Evolutionary conservation across 768 basidiomycete genomes (phyloP), one percentile per base, ranked within the genome.

Genomic region (Boletus subcaerulescens): DNA sequence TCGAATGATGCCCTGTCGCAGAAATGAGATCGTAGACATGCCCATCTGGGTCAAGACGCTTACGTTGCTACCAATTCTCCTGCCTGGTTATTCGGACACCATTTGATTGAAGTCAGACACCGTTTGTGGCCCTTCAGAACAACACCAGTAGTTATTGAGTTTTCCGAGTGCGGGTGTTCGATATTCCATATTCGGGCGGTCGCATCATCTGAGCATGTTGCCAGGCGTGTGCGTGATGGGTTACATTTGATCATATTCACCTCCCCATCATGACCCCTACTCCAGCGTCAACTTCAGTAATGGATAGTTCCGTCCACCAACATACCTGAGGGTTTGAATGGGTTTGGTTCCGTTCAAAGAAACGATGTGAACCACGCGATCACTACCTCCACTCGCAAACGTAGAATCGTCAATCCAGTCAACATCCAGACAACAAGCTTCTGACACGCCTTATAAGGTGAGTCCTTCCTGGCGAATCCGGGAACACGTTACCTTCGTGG

Each of bases 181-280:
- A 89, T 71, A 50, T 81, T 78, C 90, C 90, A 93, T 61, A 93
- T 79, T 36, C 87, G 83, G 18, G 87, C 85, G 0, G 89, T 90
- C 58, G 74, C 74, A 59, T 93, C 91, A 63, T 93, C 91, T 1
- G 91, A 90, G 67, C 89, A 91, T 6, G 89, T 88, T 13, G 89
- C 89, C 42, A 93, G 65, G 40, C 80, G 79, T 31, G 86, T 89
- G 36, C 80, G 74, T n/a, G 79, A 73, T 15, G 80, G 74, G 56
- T 87, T 91, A 59, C 80, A 81, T 65, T 83, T 85, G 47, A 93
- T 78, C 66, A 89, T 85, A 62, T 90, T 93, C 58, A 93, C 78
- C 67, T 93, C 91, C 54, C 84, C 80, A 18, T 73, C 74, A 60
- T 93, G 91, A 2, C 89, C 90, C 36, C 87, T 90, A 57, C 14